phyloP scores from a whole-genome alignment of 345 rosid species.

The Odontarrhena argentea region DNA sequence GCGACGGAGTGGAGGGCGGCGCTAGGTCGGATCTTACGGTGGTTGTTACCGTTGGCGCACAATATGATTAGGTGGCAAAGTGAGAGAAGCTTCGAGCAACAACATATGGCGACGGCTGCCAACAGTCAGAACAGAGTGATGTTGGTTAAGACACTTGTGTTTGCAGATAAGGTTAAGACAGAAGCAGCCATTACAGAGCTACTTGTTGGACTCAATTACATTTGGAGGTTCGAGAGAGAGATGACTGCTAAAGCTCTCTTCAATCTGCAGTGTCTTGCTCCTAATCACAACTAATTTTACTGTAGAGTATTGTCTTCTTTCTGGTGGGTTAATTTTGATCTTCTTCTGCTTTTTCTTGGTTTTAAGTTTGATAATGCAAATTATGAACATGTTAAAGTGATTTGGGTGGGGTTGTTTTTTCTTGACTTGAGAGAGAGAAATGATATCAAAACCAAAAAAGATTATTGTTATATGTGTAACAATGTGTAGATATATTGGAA shows the following conservation, averaged over 20 bases:
- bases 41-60: slow-evolving; percentile 92
- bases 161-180: slow-evolving; percentile 79
- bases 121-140: slow-evolving; percentile 49
- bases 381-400: slow-evolving; percentile 16
- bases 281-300: slow-evolving; percentile 45
- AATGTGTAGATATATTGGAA: too few relatives aligned
- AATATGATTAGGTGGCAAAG: slow-evolving; percentile 98
- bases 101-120: slow-evolving; percentile 51
- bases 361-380: slow-evolving; percentile 33
- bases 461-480: too few relatives aligned
- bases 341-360: slow-evolving; percentile 1
- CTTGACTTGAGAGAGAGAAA: background rate
- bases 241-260: slow-evolving; percentile 89
- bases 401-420: slow-evolving; percentile 25
- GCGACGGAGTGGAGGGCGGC: slow-evolving; percentile 92
- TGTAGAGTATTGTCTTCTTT: slow-evolving; percentile 33
- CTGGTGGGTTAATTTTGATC: slow-evolving; percentile 23
- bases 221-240: slow-evolving; percentile 97
- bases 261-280: slow-evolving; percentile 50
- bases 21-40: slow-evolving; percentile 66
- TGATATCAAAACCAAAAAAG: too few relatives aligned
- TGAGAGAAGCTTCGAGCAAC: slow-evolving; percentile 94
- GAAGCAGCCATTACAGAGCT: slow-evolving; percentile 96
- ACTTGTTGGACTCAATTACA: slow-evolving; percentile 88
- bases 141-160: slow-evolving; percentile 75